Evolutionary conservation across 129 eudicot species (phyloP).

Genomic region (sunflower (Helianthus annuus)): HanXRQr2.0-SUNRISE NC_035440.2:6924819-6925318

Average conservation of each 20-base stretch:
- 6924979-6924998: background rate
- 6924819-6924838: too few species aligned
- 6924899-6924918: too few species aligned
- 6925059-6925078: conserved; percentile 12
- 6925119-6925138: conserved; percentile 10
- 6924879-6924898: too few species aligned
- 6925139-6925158: conserved; percentile 13
- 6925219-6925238: background rate
- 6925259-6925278: conserved; percentile 1
- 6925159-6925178: background rate
- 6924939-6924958: too few species aligned
- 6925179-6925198: background rate
- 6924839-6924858: too few species aligned
- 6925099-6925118: background rate
- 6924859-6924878: too few species aligned
- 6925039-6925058: background rate
- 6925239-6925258: background rate
- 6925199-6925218: too few species aligned
- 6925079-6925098: conserved; percentile 15
- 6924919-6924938: too few species aligned
- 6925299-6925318: background rate
- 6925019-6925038: conserved; percentile 31
- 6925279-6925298: background rate
- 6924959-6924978: too few species aligned
- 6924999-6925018: conserved; percentile 19